phyloP scores from a whole-genome alignment of 1,139 yeast species.

The Yamadazyma mexicana region DNA sequence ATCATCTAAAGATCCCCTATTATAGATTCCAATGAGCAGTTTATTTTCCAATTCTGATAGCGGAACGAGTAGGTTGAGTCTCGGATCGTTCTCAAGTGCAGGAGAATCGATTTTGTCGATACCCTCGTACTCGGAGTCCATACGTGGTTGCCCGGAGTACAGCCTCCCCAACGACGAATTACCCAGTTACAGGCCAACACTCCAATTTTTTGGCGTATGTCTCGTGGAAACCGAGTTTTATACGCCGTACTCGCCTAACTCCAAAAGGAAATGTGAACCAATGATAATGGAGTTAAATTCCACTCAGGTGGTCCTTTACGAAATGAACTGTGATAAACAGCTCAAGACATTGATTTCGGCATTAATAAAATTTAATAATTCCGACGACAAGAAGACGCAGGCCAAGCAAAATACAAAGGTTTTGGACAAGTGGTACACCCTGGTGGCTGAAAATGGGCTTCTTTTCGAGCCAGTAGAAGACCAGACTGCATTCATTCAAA shows the following conservation, averaged over 20 bases:
- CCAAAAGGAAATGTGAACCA: conserved; percentile 42
- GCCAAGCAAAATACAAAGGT: conserved; percentile 14
- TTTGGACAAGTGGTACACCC: conserved; percentile 20
- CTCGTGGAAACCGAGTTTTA: conserved; percentile 37
- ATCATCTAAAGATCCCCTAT: too few species aligned
- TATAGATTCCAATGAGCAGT: background rate
- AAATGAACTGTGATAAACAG: conserved; percentile 25
- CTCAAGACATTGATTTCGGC: conserved; percentile 28
- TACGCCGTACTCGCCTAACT: conserved; percentile 38
- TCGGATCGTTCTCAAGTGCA: background rate
- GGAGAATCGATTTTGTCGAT: conserved; percentile 5
- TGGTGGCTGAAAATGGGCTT: conserved; percentile 29
- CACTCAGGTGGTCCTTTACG: conserved; percentile 52
- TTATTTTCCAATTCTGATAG: background rate
- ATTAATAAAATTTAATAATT: conserved; percentile 22
- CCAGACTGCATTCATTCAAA: conserved; percentile 1
- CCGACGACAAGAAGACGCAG: conserved; percentile 9
- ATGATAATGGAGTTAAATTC: conserved; percentile 56
- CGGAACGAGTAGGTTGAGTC: background rate
- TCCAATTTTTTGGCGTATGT: conserved; percentile 34
- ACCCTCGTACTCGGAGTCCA: conserved; percentile 10
- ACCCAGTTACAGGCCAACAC: conserved; percentile 35
- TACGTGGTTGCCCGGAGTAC: conserved; percentile 19
- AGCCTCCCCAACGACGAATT: conserved; percentile 24
- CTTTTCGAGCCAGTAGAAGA: conserved; percentile 37